A percentile compares a stretch with the other conserved stretches of the same genome.
Conservation (phyloP, 148 eudicot genomes). For the Rhododendron henanense region DNA sequence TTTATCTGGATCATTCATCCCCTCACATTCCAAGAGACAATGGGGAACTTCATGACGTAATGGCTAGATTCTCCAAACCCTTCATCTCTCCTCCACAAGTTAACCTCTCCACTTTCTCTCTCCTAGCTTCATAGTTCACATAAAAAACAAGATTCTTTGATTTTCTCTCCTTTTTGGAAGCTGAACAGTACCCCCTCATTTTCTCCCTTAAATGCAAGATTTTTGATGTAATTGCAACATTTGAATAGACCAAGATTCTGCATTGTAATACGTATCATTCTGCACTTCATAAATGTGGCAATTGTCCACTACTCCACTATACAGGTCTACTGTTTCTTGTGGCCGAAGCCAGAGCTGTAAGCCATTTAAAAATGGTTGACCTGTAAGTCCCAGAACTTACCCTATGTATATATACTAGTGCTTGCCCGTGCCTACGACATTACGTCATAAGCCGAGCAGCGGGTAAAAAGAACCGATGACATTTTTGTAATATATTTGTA, state of each 20-base stretch:
- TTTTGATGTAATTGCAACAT: not conserved
- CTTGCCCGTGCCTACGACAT: no score
- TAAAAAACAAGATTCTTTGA: not conserved
- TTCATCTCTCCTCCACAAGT: not conserved
- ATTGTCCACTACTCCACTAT: not conserved
- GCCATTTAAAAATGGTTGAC: not conserved
- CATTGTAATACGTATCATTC: not conserved
- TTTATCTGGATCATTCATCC: not conserved
- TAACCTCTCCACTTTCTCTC: not conserved
- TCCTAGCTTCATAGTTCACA: not conserved
- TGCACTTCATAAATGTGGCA: not conserved
- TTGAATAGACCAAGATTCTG: not conserved
- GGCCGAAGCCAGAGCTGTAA: not conserved
- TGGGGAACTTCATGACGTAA: not conserved
- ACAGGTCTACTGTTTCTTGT: not conserved
- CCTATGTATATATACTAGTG: not conserved
- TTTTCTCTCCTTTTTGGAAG: not conserved
- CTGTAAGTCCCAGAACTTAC: not conserved
- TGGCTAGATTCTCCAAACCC: not conserved
- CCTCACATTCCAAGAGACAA: not conserved
- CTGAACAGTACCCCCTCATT: not conserved
- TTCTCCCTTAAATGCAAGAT: not conserved
- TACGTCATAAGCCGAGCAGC: no score
- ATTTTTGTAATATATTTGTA: no score
- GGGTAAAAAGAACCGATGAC: no score